A percentile compares a stretch with the other conserved stretches of the same genome.
Conservation (phyloP, 2,329 filamentous ascomycete genomes). For the Aspergillus carbonarius region DNA sequence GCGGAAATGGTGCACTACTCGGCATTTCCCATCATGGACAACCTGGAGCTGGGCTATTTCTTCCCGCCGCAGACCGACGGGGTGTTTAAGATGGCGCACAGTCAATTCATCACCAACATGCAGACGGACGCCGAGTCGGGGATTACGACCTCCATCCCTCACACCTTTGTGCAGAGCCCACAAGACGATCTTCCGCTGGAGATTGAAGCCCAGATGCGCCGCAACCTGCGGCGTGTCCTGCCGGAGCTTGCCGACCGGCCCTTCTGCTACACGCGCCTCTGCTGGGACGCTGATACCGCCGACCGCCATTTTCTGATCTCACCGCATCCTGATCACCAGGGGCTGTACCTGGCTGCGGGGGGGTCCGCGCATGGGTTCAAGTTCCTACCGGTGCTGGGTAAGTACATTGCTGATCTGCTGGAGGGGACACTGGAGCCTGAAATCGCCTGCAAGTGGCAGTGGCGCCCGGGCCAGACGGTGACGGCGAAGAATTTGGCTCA, state of each 20-base stretch:
- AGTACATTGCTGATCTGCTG: slow-evolving; percentile 30
- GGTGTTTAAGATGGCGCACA: background rate
- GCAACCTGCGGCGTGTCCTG: background rate
- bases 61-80: slow-evolving; percentile 3
- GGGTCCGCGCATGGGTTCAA: slow-evolving; percentile 32
- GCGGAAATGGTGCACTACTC: background rate
- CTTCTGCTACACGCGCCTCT: background rate
- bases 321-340: slow-evolving; percentile 42
- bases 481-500: background rate
- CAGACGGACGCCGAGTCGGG: background rate
- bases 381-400: slow-evolving; percentile 32
- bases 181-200: background rate
- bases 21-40: background rate
- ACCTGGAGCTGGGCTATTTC: slow-evolving; percentile 3
- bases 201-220: background rate
- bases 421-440: slow-evolving; percentile 25
- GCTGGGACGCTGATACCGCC: background rate
- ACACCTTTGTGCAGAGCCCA: background rate
- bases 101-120: slow-evolving; percentile 8
- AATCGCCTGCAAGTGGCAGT: slow-evolving; percentile 28
- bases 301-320: slow-evolving; percentile 46
- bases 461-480: slow-evolving; percentile 24
- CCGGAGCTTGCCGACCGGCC: background rate
- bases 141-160: background rate
- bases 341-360: slow-evolving; percentile 44